Evolutionary conservation across 257 asterid genomes (phyloP).

Genomic region (Anisodus tanguticus): DNA sequence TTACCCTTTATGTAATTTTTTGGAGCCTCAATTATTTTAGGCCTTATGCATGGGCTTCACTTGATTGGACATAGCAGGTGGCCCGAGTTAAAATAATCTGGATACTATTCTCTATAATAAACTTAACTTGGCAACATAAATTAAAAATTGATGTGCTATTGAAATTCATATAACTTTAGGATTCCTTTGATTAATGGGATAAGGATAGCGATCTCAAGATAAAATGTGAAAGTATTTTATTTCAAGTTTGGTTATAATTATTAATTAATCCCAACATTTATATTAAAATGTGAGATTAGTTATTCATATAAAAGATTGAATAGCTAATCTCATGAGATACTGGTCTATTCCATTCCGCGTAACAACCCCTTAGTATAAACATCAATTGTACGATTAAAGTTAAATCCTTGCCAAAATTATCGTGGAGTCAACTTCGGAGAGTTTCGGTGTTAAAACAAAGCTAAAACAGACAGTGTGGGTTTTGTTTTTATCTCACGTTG

Average conservation of each 20-base stretch:
- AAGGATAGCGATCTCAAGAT: too few species aligned
- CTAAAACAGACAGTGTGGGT: neutral
- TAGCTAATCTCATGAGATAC: too few species aligned
- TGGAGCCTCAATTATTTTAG: neutral
- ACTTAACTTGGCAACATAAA: neutral
- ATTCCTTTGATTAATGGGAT: too few species aligned
- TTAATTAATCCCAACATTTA: too few species aligned
- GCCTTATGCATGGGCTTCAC: neutral
- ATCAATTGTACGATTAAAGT: neutral
- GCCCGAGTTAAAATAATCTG: neutral
- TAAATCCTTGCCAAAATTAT: neutral
- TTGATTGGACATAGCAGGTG: neutral
- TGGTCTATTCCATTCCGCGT: too few species aligned
- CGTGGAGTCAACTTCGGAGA: neutral
- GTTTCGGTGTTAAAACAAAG: neutral
- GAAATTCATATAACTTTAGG: too few species aligned
- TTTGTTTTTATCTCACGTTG: conserved; percentile 16
- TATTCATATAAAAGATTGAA: too few species aligned
- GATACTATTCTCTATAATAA: neutral
- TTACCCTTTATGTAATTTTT: too few species aligned
- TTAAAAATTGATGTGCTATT: neutral
- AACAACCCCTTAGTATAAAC: too few species aligned
- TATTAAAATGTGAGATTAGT: too few species aligned
- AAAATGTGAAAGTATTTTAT: too few species aligned
- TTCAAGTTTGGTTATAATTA: too few species aligned